phyloP scores from a whole-genome alignment of 306 rosid species.

The Dicorynia guianensis region DNA sequence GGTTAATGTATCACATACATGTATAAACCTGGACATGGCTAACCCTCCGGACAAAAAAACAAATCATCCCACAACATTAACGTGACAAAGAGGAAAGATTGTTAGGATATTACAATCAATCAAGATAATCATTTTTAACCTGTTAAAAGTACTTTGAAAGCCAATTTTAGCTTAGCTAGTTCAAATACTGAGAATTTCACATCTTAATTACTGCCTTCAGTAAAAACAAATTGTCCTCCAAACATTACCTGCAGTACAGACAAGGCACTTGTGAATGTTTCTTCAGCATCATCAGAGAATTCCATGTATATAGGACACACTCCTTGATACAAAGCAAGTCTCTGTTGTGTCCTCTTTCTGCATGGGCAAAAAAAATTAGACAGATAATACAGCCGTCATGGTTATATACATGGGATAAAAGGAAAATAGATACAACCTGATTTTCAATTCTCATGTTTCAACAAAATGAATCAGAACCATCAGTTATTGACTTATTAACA shows the following conservation, averaged over 20 bases:
- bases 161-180: background rate
- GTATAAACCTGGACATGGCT: background rate
- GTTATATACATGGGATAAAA: background rate
- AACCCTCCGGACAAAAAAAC: background rate
- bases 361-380: constrained; percentile 45
- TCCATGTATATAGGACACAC: constrained; percentile 89
- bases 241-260: constrained; percentile 63
- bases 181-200: background rate
- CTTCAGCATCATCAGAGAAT: constrained; percentile 82
- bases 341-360: constrained; percentile 87
- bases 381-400: constrained; percentile 20
- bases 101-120: background rate
- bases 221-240: background rate
- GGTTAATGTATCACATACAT: background rate
- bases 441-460: background rate
- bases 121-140: background rate
- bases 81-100: background rate
- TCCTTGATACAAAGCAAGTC: constrained; percentile 92
- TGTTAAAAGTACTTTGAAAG: constrained; percentile 3
- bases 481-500: background rate
- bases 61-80: no score
- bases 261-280: constrained; percentile 72
- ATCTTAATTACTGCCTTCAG: background rate
- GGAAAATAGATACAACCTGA: constrained; percentile 20
- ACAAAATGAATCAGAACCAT: constrained; percentile 3